Percentiles rank a stretch among this genome's conserved stretches.
Evolutionary conservation across 208 protist genomes (phyloP).

Genomic region (Crithidia bombi): DNA sequence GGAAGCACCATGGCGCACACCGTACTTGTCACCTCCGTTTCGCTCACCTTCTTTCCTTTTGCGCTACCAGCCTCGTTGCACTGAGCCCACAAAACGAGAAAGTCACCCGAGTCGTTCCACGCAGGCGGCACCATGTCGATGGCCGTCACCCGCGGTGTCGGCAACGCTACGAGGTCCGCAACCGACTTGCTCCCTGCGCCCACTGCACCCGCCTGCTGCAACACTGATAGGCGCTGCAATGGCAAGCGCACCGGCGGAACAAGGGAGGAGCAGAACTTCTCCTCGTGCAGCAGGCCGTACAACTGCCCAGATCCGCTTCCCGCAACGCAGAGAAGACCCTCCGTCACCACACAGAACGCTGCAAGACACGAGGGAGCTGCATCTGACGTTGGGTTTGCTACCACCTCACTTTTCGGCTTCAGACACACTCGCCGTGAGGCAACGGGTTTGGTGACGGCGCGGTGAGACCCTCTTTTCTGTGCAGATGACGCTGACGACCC

Average conservation of each 20-base stretch:
- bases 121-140: conserved; percentile 24
- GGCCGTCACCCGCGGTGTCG: neutral
- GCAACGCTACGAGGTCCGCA: too few species aligned
- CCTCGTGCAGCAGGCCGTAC: conserved; percentile 22
- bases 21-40: neutral
- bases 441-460: neutral
- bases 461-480: too few species aligned
- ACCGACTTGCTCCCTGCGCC: neutral
- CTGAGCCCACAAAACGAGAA: conserved; percentile 22
- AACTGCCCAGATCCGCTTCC: conserved; percentile 10
- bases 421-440: conserved; percentile 4
- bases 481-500: too few species aligned
- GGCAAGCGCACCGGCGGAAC: conserved; percentile 15
- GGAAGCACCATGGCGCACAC: conserved; percentile 25
- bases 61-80: neutral
- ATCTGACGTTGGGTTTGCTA: neutral
- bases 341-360: conserved; percentile 2
- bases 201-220: neutral
- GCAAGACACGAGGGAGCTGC: neutral
- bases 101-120: conserved; percentile 23
- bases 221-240: neutral
- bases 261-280: conserved; percentile 14
- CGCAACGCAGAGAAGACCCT: conserved; percentile 18
- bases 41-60: neutral
- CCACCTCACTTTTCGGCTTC: neutral